A percentile compares a stretch with the other conserved stretches of the same genome.
These are phyloP conservation scores for Knufia petricola DNA, from an alignment of 2,329 filamentous ascomycete genomes.

Conservation along the genomic window DNA sequence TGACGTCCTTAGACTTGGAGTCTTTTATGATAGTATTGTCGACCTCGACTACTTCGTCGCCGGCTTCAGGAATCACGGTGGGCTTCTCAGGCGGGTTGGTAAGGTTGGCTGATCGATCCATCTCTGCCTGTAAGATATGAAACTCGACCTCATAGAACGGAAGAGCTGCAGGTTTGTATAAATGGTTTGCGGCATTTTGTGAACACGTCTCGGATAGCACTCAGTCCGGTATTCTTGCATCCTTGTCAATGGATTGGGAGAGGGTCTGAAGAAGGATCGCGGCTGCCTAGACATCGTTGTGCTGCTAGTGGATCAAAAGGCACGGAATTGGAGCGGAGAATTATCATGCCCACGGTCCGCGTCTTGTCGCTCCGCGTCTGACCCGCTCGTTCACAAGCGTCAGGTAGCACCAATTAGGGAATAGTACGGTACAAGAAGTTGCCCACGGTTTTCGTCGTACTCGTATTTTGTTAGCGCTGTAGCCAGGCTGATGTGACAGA, in stretches of 20 bases:
- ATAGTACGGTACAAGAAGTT: too few species aligned
- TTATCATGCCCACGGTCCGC: background rate
- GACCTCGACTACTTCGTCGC: conserved; percentile 2
- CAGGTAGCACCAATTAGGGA: background rate
- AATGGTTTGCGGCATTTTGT: too few species aligned
- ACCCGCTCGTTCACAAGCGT: background rate
- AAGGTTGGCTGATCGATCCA: background rate
- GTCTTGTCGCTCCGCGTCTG: background rate
- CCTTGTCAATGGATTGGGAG: too few species aligned
- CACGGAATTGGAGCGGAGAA: background rate
- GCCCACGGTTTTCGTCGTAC: too few species aligned
- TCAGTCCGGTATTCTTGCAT: too few species aligned
- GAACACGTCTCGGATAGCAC: too few species aligned
- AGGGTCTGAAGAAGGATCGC: too few species aligned
- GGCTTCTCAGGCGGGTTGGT: background rate
- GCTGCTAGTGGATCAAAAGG: background rate
- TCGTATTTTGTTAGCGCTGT: background rate
- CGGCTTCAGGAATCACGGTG: conserved; percentile 3
- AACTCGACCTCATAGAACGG: too few species aligned
- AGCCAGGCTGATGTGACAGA: too few species aligned
- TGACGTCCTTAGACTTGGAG: conserved; percentile 10
- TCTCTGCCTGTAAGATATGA: too few species aligned
- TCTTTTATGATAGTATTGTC: conserved; percentile 8
- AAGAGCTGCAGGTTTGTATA: too few species aligned
- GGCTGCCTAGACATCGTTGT: background rate